Conservation (phyloP, 371 early-diverging fungal species). For the Apophysomyces variabilis region DNA sequence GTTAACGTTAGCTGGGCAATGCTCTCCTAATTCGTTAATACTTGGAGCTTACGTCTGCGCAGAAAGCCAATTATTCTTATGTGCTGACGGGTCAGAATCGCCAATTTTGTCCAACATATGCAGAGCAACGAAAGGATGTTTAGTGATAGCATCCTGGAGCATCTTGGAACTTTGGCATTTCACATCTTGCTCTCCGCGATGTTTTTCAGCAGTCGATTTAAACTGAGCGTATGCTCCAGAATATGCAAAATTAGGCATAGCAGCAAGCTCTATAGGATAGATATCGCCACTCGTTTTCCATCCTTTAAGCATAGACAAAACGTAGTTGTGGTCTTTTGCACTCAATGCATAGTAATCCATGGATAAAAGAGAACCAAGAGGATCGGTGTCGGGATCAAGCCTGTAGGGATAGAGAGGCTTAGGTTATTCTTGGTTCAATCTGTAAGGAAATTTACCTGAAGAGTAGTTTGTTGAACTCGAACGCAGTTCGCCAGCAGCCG, state of each 20-base stretch:
- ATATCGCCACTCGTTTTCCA: slow-evolving; percentile 48
- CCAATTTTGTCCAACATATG: slow-evolving; percentile 43
- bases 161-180: slow-evolving; percentile 49
- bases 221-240: slow-evolving; percentile 79
- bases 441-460: slow-evolving; percentile 34
- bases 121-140: slow-evolving; percentile 40
- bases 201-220: slow-evolving; percentile 56
- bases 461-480: slow-evolving; percentile 86
- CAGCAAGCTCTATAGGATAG: slow-evolving; percentile 35
- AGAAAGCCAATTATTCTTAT: slow-evolving; percentile 16
- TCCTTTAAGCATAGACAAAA: slow-evolving; percentile 50
- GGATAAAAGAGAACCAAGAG: slow-evolving; percentile 74
- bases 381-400: slow-evolving; percentile 79
- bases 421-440: slow-evolving; percentile 8
- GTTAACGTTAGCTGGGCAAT: background rate
- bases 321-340: slow-evolving; percentile 75
- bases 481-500: slow-evolving; percentile 93
- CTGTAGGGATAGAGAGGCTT: slow-evolving; percentile 30
- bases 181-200: slow-evolving; percentile 17
- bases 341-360: slow-evolving; percentile 86
- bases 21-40: background rate
- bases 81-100: slow-evolving; percentile 22
- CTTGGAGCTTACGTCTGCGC: slow-evolving; percentile 7
- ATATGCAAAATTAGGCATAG: slow-evolving; percentile 79
- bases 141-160: slow-evolving; percentile 69